These are phyloP conservation scores for Eremothecium cymbalariae DNA, from an alignment of 1,139 yeast species.

Conservation along the genomic window DNA sequence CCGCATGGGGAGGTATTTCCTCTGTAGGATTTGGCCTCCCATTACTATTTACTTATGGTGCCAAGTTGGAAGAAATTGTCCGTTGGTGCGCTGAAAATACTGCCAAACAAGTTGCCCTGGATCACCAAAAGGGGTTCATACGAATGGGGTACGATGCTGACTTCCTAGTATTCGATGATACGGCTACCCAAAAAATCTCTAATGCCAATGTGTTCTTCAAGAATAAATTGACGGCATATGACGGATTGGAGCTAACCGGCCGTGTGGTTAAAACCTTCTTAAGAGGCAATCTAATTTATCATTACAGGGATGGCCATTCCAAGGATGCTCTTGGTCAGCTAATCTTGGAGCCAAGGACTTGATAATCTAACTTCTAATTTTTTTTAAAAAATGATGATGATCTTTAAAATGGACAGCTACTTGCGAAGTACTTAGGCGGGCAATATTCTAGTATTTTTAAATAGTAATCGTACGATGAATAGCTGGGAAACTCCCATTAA, in stretches of 20 bases:
- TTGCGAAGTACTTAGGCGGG: background rate
- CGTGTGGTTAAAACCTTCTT: conserved; percentile 69
- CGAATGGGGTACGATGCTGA: conserved; percentile 80
- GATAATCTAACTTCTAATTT: too few species aligned
- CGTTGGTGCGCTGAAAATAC: conserved; percentile 78
- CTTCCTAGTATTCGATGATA: conserved; percentile 69
- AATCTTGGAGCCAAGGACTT: conserved; percentile 43
- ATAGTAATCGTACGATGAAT: conserved; percentile 74
- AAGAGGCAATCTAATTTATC: conserved; percentile 63
- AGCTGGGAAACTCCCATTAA: conserved; percentile 84
- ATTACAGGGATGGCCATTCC: conserved; percentile 49
- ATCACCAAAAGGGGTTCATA: conserved; percentile 63
- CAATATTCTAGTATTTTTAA: conserved; percentile 76
- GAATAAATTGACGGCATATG: conserved; percentile 80
- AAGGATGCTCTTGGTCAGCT: conserved; percentile 49
- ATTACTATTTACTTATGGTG: conserved; percentile 67
- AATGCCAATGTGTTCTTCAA: conserved; percentile 63
- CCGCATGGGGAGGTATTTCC: conserved; percentile 97
- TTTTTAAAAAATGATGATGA: conserved; percentile 1
- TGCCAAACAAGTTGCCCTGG: conserved; percentile 74
- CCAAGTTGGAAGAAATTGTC: conserved; percentile 50
- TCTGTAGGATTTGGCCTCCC: conserved; percentile 89
- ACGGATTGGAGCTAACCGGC: conserved; percentile 62
- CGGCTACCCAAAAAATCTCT: conserved; percentile 44
- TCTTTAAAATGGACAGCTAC: too few species aligned